Evolutionary conservation across 805 yeast genomes (phyloP).

Genomic region (Saccharomycopsis malanga): DNA sequence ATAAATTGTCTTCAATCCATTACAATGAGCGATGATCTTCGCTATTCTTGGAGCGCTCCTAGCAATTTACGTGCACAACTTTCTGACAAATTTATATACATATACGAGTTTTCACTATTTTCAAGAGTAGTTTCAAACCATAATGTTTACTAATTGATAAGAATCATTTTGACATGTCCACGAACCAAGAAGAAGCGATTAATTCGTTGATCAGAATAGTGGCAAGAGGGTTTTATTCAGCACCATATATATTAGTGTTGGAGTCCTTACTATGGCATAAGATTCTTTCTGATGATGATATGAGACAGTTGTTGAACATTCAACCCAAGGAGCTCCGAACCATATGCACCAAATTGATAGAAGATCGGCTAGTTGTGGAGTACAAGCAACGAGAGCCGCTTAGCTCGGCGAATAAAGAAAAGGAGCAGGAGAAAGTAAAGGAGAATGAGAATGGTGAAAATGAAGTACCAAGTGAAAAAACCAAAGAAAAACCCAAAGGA

Average conservation of each 20-base stretch:
- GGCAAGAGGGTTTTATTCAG: conserved; percentile 79
- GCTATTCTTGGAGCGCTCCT: no score
- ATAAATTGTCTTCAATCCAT: no score
- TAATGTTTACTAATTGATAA: no score
- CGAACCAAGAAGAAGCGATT: conserved; percentile 29
- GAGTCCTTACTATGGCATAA: conserved; percentile 87
- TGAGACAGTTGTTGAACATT: conserved; percentile 71
- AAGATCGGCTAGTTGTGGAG: conserved; percentile 69
- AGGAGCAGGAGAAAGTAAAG: background rate
- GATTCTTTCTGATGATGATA: conserved; percentile 87
- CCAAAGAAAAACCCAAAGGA: conserved; percentile 18
- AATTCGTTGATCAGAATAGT: conserved; percentile 65
- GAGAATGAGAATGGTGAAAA: conserved; percentile 1
- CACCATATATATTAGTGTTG: conserved; percentile 72
- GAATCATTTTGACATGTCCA: no score
- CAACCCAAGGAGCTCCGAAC: conserved; percentile 83
- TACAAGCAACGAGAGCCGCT: conserved; percentile 55
- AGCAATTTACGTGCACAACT: no score
- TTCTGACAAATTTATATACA: no score
- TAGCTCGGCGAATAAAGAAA: conserved; percentile 14
- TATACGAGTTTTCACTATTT: no score
- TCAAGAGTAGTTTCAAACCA: no score
- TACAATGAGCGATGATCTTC: no score
- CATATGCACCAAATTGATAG: conserved; percentile 70
- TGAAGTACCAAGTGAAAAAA: no score